Evolutionary conservation across 306 rosid species (phyloP).

Genomic region (Clitoria ternatea): DNA sequence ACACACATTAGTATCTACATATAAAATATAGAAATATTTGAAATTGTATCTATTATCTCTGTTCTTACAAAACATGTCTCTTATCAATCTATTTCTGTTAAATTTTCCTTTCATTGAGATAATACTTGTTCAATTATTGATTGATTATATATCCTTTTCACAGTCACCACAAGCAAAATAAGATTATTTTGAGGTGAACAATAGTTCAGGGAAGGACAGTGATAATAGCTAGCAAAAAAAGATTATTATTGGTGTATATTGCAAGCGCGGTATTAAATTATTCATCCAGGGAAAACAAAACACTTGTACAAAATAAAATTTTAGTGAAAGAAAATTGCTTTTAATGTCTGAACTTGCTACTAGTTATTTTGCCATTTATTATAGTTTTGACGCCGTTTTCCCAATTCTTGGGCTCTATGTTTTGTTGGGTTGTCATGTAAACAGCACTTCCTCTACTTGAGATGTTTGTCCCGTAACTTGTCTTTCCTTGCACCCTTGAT

Average conservation of each 20-base stretch:
- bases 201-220: too few species aligned
- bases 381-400: background rate
- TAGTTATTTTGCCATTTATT: background rate
- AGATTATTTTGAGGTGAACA: too few species aligned
- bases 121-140: too few species aligned
- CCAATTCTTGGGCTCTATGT: background rate
- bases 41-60: too few species aligned
- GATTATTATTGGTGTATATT: background rate
- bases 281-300: background rate
- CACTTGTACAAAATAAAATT: background rate
- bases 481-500: background rate
- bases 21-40: too few species aligned
- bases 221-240: too few species aligned
- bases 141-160: too few species aligned
- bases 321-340: background rate
- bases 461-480: background rate
- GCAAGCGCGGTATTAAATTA: background rate
- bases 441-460: background rate
- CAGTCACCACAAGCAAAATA: too few species aligned
- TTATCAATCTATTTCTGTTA: too few species aligned
- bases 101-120: too few species aligned
- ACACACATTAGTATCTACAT: too few species aligned
- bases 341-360: background rate
- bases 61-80: too few species aligned
- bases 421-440: background rate